Conservation (phyloP, 371 early-diverging fungal species). For the Rhizomucor miehei region DNA sequence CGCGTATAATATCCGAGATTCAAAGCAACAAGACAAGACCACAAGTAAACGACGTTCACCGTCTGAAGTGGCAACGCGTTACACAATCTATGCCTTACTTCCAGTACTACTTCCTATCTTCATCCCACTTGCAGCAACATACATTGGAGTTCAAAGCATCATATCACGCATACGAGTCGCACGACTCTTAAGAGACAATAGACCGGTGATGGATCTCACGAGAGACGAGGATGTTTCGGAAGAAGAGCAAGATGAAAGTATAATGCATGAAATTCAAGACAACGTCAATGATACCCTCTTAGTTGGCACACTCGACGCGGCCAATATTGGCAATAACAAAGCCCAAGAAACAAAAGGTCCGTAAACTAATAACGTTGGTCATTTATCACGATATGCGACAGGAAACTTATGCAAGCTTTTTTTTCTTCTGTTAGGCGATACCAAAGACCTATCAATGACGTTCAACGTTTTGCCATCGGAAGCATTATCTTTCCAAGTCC, state of each 20-base stretch:
- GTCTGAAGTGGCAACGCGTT: not conserved
- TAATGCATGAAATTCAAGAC: not conserved
- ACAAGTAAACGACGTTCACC: not conserved
- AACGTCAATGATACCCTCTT: not conserved
- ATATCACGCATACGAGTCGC: too few relatives aligned
- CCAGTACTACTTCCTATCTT: not conserved
- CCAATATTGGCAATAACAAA: not conserved
- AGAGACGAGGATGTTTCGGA: too few relatives aligned
- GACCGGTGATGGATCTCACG: not conserved
- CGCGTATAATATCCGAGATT: slow-evolving; percentile 1
- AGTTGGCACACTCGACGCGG: too few relatives aligned
- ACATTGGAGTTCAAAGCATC: too few relatives aligned
- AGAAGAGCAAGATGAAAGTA: not conserved
- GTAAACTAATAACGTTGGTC: too few relatives aligned
- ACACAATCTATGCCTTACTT: not conserved
- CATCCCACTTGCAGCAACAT: not conserved
- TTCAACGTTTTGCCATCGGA: slow-evolving; percentile 6
- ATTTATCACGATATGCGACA: not conserved
- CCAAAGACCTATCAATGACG: not conserved
- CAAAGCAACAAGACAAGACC: not conserved
- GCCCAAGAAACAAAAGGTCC: too few relatives aligned
- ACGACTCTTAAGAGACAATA: too few relatives aligned
- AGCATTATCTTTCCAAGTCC: not conserved
- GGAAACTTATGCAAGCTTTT: not conserved
- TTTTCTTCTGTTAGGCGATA: not conserved